Evolutionary conservation across 768 basidiomycete species (phyloP).

Genomic region (Hirschioporus abietinus): DNA sequence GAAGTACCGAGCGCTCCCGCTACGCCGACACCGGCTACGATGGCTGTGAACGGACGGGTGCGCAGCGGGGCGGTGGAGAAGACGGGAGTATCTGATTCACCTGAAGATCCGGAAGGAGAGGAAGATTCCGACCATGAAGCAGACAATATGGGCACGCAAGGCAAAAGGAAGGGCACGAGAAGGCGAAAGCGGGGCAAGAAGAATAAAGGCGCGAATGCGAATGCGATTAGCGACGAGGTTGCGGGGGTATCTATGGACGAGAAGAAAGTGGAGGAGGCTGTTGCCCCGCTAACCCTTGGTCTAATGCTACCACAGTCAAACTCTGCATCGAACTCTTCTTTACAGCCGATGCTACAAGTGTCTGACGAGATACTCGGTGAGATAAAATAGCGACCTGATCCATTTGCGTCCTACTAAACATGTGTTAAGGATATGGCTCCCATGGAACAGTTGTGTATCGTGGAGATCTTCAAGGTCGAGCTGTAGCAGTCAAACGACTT

Average conservation of each 20-base stretch:
- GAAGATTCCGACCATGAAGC: conserved; percentile 61
- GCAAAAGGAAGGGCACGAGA: conserved; percentile 22
- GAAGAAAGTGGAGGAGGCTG: conserved; percentile 24
- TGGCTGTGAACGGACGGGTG: conserved; percentile 22
- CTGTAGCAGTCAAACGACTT: conserved; percentile 97
- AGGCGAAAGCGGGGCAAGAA: conserved; percentile 33
- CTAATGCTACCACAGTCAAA: background rate
- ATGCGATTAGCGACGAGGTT: conserved; percentile 18
- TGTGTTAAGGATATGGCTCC: conserved; percentile 75
- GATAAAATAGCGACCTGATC: conserved; percentile 16
- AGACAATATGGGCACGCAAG: conserved; percentile 37
- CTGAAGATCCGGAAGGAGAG: conserved; percentile 23
- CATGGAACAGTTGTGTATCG: conserved; percentile 95
- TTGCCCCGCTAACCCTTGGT: conserved; percentile 19
- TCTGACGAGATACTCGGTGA: conserved; percentile 73
- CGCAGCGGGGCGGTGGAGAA: background rate
- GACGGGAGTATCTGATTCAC: conserved; percentile 7
- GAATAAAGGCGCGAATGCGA: conserved; percentile 39
- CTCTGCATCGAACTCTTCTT: conserved; percentile 11
- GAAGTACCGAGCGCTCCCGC: background rate
- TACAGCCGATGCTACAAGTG: conserved; percentile 53
- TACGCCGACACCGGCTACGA: conserved; percentile 8
- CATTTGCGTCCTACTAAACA: conserved; percentile 9
- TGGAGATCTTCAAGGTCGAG: conserved; percentile 93
- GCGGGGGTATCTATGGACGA: conserved; percentile 15